Evolutionary conservation across 2,329 filamentous ascomycete genomes (phyloP).

Genomic region (Helotiales sp.): DNA sequence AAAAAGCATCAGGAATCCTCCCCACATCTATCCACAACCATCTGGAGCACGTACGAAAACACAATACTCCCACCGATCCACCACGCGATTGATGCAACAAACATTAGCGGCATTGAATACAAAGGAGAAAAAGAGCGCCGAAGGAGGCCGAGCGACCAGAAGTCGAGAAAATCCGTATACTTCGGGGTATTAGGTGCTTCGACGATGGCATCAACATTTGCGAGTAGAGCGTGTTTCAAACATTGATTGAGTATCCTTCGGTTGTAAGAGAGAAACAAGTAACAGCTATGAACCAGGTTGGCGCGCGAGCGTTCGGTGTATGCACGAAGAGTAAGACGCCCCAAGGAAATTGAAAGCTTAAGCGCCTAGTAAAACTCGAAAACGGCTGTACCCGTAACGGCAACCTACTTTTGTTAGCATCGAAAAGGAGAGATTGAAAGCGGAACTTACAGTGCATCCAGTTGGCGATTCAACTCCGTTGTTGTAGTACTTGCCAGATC

Average conservation of each 20-base stretch:
- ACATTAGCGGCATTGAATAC: constrained; percentile 43
- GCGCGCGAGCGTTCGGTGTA: constrained; percentile 31
- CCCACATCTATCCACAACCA: constrained; percentile 33
- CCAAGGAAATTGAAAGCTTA: constrained; percentile 24
- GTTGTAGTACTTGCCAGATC: constrained; percentile 36
- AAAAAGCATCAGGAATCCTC: constrained; percentile 30
- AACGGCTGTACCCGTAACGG: constrained; percentile 31
- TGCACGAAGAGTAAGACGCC: constrained; percentile 30
- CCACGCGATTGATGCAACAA: constrained; percentile 40
- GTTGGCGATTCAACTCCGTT: constrained; percentile 38
- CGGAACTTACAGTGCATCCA: constrained; percentile 44
- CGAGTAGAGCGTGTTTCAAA: constrained; percentile 32
- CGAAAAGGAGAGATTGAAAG: neutral
- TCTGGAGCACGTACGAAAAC: constrained; percentile 27
- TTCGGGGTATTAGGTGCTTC: constrained; percentile 27
- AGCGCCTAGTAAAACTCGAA: constrained; percentile 38
- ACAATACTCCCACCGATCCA: constrained; percentile 22
- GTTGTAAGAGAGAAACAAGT: constrained; percentile 26
- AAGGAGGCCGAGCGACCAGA: constrained; percentile 33
- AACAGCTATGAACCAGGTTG: constrained; percentile 37
- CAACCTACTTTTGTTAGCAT: constrained; percentile 31
- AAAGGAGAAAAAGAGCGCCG: constrained; percentile 39
- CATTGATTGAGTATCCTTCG: constrained; percentile 30
- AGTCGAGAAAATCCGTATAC: constrained; percentile 26
- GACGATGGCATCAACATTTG: constrained; percentile 34